phyloP scores from a whole-genome alignment of 2,329 filamentous ascomycete genomes.

The Endocalyx cinctus region DNA sequence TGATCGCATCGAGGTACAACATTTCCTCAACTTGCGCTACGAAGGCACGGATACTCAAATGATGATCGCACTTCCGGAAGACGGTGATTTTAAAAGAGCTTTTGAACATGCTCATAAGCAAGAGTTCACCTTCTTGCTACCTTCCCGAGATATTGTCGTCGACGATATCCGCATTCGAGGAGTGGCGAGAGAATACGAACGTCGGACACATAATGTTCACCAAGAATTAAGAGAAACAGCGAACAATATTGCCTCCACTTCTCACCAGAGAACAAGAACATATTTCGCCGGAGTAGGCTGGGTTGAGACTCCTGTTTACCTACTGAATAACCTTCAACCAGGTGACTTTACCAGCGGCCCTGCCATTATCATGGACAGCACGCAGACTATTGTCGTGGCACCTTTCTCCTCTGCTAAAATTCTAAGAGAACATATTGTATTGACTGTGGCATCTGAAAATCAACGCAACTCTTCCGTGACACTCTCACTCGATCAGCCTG shows the following conservation, averaged over 20 bases:
- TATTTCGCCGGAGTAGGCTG: slow-evolving; percentile 10
- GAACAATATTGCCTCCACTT: slow-evolving; percentile 3
- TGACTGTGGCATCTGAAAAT: slow-evolving; percentile 54
- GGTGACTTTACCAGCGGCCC: slow-evolving; percentile 7
- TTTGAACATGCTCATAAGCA: slow-evolving; percentile 10
- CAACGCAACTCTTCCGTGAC: slow-evolving; percentile 27
- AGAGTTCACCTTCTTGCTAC: slow-evolving; percentile 10
- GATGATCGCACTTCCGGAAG: slow-evolving; percentile 11
- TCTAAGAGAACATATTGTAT: slow-evolving; percentile 8
- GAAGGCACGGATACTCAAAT: slow-evolving; percentile 15
- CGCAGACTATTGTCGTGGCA: slow-evolving; percentile 10
- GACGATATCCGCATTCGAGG: slow-evolving; percentile 10
- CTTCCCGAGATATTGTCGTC: slow-evolving; percentile 9
- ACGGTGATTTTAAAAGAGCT: slow-evolving; percentile 8
- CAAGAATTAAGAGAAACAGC: slow-evolving; percentile 6
- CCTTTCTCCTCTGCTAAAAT: slow-evolving; percentile 10
- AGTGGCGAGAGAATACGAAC: slow-evolving; percentile 10
- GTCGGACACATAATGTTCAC: slow-evolving; percentile 11
- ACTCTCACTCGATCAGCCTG: slow-evolving; percentile 36
- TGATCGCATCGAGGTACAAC: slow-evolving; percentile 11
- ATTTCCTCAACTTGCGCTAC: slow-evolving; percentile 15
- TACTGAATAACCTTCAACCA: slow-evolving; percentile 3
- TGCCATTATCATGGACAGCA: slow-evolving; percentile 10
- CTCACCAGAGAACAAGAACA: slow-evolving; percentile 6
- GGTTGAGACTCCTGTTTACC: slow-evolving; percentile 1